Base-by-base conservation (phyloP, 805 yeast species). In the Sugiyamaella americana region DNA sequence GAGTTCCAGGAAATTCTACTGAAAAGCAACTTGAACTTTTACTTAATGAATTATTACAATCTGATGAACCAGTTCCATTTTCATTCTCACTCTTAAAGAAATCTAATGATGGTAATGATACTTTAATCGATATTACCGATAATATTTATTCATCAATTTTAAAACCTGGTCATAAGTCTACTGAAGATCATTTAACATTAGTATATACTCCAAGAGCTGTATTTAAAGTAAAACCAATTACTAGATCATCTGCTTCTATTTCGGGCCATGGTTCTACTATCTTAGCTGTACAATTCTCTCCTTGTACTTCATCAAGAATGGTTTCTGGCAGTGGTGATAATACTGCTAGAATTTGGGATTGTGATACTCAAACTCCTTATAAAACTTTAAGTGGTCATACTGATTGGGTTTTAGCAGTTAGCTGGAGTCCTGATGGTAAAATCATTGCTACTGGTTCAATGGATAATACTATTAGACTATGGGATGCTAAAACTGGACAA, bases 251-350 rank as follows among this genome's bases (percentile, higher is more conserved):
- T 3, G 89, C 95, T 8, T 88, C 97, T 0, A 91, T 93, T 45
- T 78, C 95, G 1, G 98, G 98, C 4, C 98, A 93, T 62, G 96
- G 96, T 1, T 79, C 95, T 2, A 93, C 98, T 0, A 87, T 93
- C 51, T 70, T 93, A 53, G 86, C 96, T 50, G 84, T 93, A 37
- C 89, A 85, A 52, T 93, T 93, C 73, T 94, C 98, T 1, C 98
- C 98, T 24, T 75, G 84, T 58, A 82, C 89, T 16, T 78, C 91
- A 16, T 74, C 89, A 2, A 72, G 86, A 55, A 80, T 89, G 83
- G 93, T 86, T 36, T 84, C 97, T 0, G 98, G 98, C 32, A 87
- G 96, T 4, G 98, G 98, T 39, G 98, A 93, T 65, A 78, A 83
- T 32, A 89, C 98, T 5, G 97, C 98, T 2, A 74, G 98, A 61